Evolutionary conservation across 2,329 filamentous ascomycete genomes (phyloP).

Genomic region (Ophiocordyceps unilateralis): DNA sequence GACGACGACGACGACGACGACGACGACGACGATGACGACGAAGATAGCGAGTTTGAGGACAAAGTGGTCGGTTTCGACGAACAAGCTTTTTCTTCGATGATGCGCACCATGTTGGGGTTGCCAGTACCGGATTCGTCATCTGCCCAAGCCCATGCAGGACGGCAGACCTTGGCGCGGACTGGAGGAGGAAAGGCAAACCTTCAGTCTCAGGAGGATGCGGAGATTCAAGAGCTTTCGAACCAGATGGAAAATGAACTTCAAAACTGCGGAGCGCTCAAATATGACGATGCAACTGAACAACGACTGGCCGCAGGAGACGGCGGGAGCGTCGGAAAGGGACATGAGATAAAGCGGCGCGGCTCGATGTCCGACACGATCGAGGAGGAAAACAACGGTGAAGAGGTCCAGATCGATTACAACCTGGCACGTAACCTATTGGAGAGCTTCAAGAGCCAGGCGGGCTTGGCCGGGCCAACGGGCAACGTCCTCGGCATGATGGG

Average conservation of each 20-base stretch:
- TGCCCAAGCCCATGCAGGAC: background rate
- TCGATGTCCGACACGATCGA: conserved; percentile 22
- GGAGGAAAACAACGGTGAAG: conserved; percentile 33
- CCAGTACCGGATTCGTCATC: conserved; percentile 12
- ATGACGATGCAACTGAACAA: conserved; percentile 22
- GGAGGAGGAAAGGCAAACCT: background rate
- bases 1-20: conserved; percentile 30
- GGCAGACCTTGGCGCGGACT: background rate
- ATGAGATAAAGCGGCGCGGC: conserved; percentile 1
- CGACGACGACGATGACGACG: conserved; percentile 33
- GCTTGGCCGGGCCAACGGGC: conserved; percentile 68
- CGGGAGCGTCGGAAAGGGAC: conserved; percentile 5
- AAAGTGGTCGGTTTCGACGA: conserved; percentile 70
- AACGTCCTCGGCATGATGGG: conserved; percentile 83
- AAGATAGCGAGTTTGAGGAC: conserved; percentile 48
- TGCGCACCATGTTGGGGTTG: conserved; percentile 80
- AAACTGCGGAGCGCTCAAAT: conserved; percentile 12
- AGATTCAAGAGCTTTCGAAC: conserved; percentile 47
- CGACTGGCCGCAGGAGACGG: background rate
- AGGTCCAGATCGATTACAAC: conserved; percentile 68
- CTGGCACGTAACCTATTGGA: conserved; percentile 82
- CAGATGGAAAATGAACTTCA: conserved; percentile 55
- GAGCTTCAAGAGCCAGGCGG: conserved; percentile 80
- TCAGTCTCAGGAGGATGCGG: conserved; percentile 33
- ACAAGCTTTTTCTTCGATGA: conserved; percentile 67